Evolutionary conservation across 768 basidiomycete genomes (phyloP).

Genomic region (Russula earlei): DNA sequence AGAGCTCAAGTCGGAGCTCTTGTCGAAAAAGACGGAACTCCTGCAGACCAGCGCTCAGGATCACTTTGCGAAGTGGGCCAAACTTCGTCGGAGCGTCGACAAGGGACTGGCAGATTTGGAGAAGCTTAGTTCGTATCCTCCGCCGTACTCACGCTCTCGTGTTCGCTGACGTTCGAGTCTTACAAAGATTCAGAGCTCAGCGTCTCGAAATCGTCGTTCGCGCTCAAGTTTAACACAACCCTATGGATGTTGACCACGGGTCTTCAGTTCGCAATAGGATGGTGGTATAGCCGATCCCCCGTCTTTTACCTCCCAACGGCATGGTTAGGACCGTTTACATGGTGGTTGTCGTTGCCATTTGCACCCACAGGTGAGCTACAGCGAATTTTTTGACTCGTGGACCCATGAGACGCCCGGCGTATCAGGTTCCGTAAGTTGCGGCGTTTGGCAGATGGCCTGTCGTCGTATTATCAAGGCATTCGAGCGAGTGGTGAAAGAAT

Average conservation of each 20-base stretch:
- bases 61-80: constrained; percentile 98
- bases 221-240: constrained; percentile 58
- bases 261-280: constrained; percentile 71
- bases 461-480: constrained; percentile 72
- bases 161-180: background rate
- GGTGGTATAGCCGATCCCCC: constrained; percentile 85
- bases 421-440: constrained; percentile 84
- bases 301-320: constrained; percentile 89
- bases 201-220: constrained; percentile 70
- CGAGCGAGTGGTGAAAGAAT: constrained; percentile 35
- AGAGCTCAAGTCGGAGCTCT: constrained; percentile 68
- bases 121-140: constrained; percentile 61
- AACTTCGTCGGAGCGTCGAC: constrained; percentile 81
- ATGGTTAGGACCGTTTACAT: constrained; percentile 84
- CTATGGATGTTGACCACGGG: constrained; percentile 87
- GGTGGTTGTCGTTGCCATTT: constrained; percentile 86
- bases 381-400: background rate
- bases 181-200: constrained; percentile 62
- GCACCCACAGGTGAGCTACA: constrained; percentile 65
- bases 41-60: constrained; percentile 89
- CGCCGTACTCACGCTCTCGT: background rate
- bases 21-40: constrained; percentile 76
- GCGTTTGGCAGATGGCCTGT: constrained; percentile 94
- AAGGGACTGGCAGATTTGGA: constrained; percentile 88
- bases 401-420: background rate